Percentiles rank a stretch among this genome's conserved stretches.
phyloP scores from a whole-genome alignment of 192 early-diverging fungal species.

The Cetraspora pellucida region DNA sequence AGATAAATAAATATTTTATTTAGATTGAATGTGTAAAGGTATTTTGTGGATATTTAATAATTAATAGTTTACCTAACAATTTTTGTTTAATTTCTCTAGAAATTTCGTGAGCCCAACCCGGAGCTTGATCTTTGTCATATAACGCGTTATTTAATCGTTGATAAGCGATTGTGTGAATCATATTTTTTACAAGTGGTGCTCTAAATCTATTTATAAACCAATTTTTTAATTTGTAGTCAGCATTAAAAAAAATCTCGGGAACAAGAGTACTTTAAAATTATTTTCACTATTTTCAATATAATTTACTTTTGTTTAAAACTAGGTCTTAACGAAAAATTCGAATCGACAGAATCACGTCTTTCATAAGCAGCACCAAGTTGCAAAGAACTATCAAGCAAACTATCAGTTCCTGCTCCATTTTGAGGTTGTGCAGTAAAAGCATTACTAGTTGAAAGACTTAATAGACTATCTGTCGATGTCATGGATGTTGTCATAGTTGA shows the following conservation, averaged over 20 bases:
- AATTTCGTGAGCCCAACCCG: conserved; percentile 25
- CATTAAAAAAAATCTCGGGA: not conserved
- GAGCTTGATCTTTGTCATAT: conserved; percentile 24
- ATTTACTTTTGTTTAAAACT: conserved; percentile 25
- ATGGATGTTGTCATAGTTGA: too few species aligned
- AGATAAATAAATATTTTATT: not conserved
- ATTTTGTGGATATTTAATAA: too few species aligned
- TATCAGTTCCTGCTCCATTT: too few species aligned
- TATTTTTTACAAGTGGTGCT: not conserved
- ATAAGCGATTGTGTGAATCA: not conserved
- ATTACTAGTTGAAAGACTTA: too few species aligned
- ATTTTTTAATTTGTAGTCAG: not conserved
- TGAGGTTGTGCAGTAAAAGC: too few species aligned
- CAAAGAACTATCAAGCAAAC: too few species aligned
- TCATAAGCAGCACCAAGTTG: not conserved
- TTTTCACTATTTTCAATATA: not conserved
- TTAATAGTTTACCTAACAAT: conserved; percentile 1
- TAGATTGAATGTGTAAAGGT: not conserved
- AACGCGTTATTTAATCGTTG: conserved; percentile 8
- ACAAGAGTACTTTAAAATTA: not conserved
- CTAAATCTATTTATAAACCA: conserved; percentile 13
- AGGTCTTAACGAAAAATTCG: not conserved
- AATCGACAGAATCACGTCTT: not conserved
- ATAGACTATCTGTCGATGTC: too few species aligned
- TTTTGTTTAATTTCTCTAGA: conserved; percentile 22